phyloP scores from a whole-genome alignment of 345 rosid genomes.

The Lepidium aucheri region DNA sequence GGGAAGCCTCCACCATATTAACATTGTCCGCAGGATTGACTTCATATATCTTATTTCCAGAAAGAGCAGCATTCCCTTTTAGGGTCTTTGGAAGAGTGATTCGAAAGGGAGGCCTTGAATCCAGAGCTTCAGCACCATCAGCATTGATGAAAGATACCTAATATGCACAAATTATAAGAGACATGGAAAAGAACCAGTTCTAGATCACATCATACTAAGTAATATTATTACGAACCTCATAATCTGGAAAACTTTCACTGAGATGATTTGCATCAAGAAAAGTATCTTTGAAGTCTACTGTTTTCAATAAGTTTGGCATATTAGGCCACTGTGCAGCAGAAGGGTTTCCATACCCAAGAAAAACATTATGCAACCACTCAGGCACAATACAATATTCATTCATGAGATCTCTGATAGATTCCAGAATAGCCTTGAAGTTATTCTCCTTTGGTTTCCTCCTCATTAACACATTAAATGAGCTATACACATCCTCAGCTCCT shows the following conservation, averaged over 20 bases:
- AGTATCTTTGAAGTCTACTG: slow-evolving; percentile 92
- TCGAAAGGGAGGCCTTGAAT: slow-evolving; percentile 78
- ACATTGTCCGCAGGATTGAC: slow-evolving; percentile 35
- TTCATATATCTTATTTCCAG: slow-evolving; percentile 62
- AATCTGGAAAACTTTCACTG: slow-evolving; percentile 63
- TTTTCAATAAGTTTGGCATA: slow-evolving; percentile 88
- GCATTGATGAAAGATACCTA: slow-evolving; percentile 66
- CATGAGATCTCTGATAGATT: slow-evolving; percentile 99
- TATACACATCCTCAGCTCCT: slow-evolving; percentile 88
- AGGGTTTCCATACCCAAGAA: slow-evolving; percentile 97
- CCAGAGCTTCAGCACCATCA: slow-evolving; percentile 54
- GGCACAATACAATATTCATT: slow-evolving; percentile 98
- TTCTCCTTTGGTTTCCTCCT: slow-evolving; percentile 99
- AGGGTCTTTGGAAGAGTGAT: slow-evolving; percentile 66
- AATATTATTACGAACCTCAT: slow-evolving; percentile 48
- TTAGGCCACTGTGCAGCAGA: slow-evolving; percentile 99
- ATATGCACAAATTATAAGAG: slow-evolving; percentile 14
- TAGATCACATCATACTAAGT: slow-evolving; percentile 8
- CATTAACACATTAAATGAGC: slow-evolving; percentile 84
- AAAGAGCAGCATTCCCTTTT: slow-evolving; percentile 62
- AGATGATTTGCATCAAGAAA: slow-evolving; percentile 76
- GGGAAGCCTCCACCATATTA: slow-evolving; percentile 43
- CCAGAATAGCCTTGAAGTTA: slow-evolving; percentile 95
- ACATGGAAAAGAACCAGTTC: slow-evolving; percentile 4
- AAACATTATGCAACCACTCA: slow-evolving; percentile 91